Conservation (phyloP, 2,329 filamentous ascomycete genomes). For the Venturia aucupariae region DNA sequence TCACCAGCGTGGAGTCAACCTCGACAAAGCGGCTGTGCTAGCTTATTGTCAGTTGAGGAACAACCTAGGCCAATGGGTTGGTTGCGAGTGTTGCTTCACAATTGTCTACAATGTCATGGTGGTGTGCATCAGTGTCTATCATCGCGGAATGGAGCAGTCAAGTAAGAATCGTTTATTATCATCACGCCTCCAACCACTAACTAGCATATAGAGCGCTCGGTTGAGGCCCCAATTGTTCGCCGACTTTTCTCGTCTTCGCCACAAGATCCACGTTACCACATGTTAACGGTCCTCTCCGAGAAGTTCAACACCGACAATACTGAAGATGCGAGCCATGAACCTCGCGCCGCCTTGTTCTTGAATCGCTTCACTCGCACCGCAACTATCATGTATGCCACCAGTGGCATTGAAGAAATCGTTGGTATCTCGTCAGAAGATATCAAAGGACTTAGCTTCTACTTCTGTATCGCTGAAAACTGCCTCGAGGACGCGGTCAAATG, state of each 20-base stretch:
- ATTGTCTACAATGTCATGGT: slow-evolving; percentile 82
- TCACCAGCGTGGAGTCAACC: slow-evolving; percentile 61
- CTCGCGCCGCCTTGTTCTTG: slow-evolving; percentile 72
- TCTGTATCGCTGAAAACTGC: slow-evolving; percentile 72
- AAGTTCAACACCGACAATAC: slow-evolving; percentile 57
- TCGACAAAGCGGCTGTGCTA: slow-evolving; percentile 78
- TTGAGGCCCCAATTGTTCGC: slow-evolving; percentile 68
- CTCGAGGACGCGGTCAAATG: slow-evolving; percentile 67
- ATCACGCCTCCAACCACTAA: slow-evolving; percentile 17
- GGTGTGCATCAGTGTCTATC: slow-evolving; percentile 73
- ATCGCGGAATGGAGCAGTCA: slow-evolving; percentile 44
- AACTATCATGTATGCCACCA: slow-evolving; percentile 79
- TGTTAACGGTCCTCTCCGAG: slow-evolving; percentile 68
- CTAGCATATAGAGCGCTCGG: slow-evolving; percentile 54
- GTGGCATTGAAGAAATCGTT: slow-evolving; percentile 64
- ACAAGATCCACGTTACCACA: slow-evolving; percentile 77
- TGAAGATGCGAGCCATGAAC: slow-evolving; percentile 56
- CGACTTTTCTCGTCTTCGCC: slow-evolving; percentile 74
- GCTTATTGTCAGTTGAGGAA: slow-evolving; percentile 68
- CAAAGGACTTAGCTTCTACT: slow-evolving; percentile 73
- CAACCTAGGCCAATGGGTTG: slow-evolving; percentile 61
- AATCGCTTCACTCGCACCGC: slow-evolving; percentile 78
- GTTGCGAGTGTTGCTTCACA: slow-evolving; percentile 83
- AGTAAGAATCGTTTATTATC: not conserved
- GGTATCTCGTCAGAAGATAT: slow-evolving; percentile 62